phyloP scores from a whole-genome alignment of 768 basidiomycete genomes.

The Lactarius trivialis region DNA sequence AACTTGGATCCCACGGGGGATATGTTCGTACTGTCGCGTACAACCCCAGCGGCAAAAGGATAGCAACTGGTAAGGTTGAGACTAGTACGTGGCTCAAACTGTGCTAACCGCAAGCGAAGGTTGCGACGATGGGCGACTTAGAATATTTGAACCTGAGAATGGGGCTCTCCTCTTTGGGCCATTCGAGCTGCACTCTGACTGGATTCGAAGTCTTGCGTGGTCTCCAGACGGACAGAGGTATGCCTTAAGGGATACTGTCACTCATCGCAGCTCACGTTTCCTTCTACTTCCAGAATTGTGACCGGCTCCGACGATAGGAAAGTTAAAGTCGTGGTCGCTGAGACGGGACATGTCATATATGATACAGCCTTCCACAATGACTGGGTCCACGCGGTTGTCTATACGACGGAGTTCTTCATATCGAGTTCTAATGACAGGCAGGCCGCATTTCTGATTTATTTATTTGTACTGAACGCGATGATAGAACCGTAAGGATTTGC shows the following conservation, averaged over 20 bases:
- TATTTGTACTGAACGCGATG: not conserved
- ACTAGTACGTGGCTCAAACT: not conserved
- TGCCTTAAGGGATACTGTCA: not conserved
- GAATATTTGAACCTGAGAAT: conserved; percentile 26
- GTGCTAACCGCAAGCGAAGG: not conserved
- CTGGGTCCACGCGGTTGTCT: conserved; percentile 9
- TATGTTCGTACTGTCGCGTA: conserved; percentile 7
- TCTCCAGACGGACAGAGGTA: conserved; percentile 26
- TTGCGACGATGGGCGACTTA: conserved; percentile 22
- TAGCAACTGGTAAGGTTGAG: conserved; percentile 12
- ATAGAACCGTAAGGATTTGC: conserved; percentile 16
- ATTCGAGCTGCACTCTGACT: conserved; percentile 22
- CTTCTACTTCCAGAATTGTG: conserved; percentile 2
- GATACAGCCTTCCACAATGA: conserved; percentile 13
- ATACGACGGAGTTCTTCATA: conserved; percentile 3
- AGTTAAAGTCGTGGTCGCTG: conserved; percentile 7
- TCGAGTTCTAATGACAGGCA: conserved; percentile 12
- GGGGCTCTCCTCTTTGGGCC: conserved; percentile 19
- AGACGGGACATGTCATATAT: conserved; percentile 9
- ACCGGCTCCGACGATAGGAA: conserved; percentile 15
- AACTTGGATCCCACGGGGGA: conserved; percentile 1
- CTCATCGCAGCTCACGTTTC: not conserved
- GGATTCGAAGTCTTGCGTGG: conserved; percentile 24
- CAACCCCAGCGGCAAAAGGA: conserved; percentile 10
- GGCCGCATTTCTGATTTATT: not conserved